A percentile compares a stretch with the other conserved stretches of the same genome.
These are phyloP conservation scores for Flueggea neowawraea DNA, from an alignment of 441 rosid species.

Conservation along the genomic window DNA sequence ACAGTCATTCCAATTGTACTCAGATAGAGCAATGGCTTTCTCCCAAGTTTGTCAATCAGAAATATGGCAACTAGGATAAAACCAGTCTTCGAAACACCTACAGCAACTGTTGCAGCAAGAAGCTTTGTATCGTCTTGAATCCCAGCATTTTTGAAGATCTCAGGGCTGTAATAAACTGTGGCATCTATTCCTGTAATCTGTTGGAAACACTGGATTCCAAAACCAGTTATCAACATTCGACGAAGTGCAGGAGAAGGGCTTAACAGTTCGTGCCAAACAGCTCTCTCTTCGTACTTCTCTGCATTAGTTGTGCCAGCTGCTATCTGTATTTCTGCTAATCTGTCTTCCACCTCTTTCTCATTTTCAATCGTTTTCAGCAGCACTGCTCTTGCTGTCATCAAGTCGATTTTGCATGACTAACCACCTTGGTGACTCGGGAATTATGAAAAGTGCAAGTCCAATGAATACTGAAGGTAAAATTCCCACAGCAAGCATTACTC, in stretches of 20 bases:
- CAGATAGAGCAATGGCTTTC: conserved; percentile 81
- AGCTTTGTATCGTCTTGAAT: conserved; percentile 55
- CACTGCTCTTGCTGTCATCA: conserved; percentile 70
- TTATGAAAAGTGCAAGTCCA: conserved; percentile 66
- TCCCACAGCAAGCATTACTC: conserved; percentile 90
- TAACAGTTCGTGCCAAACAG: conserved; percentile 77
- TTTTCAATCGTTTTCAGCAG: conserved; percentile 63
- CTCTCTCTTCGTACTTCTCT: conserved; percentile 49
- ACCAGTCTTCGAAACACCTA: conserved; percentile 68
- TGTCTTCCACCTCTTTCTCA: conserved; percentile 68
- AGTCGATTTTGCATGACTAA: conserved; percentile 68
- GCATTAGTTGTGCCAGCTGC: conserved; percentile 49
- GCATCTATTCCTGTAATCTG: conserved; percentile 86
- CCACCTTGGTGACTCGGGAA: conserved; percentile 96
- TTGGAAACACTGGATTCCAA: conserved; percentile 92
- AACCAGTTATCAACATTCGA: conserved; percentile 67
- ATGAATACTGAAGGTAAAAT: conserved; percentile 71
- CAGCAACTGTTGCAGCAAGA: conserved; percentile 82
- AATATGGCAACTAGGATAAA: conserved; percentile 72
- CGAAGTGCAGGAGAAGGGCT: conserved; percentile 66
- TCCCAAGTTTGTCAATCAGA: conserved; percentile 69
- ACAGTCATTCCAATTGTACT: conserved; percentile 94
- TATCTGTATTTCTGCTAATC: conserved; percentile 63
- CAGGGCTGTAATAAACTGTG: conserved; percentile 89
- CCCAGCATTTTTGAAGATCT: conserved; percentile 66